Evolutionary conservation across 2,329 filamentous ascomycete genomes (phyloP).

Genomic region (Colletotrichum sp.): DNA sequence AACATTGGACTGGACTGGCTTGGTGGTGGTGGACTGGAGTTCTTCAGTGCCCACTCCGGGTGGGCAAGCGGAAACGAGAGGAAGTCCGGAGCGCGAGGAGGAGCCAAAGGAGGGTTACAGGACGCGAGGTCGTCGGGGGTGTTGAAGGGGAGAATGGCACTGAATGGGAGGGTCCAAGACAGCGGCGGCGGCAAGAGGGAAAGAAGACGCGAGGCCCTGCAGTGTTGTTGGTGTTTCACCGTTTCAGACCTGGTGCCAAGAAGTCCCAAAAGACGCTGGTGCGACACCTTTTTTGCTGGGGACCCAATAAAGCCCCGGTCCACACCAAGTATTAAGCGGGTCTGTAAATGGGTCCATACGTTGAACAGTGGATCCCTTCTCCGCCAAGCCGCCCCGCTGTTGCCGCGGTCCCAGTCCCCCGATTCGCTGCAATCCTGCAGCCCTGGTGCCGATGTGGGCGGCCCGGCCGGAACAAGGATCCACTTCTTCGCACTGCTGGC

Average conservation of each 20-base stretch:
- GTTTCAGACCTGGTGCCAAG: slow-evolving; percentile 18
- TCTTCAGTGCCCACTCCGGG: neutral
- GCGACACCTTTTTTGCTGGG: neutral
- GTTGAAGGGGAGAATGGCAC: neutral
- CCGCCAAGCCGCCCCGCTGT: neutral
- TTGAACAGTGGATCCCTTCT: neutral
- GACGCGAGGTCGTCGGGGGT: neutral
- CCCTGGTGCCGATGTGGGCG: slow-evolving; percentile 1
- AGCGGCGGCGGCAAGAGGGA: neutral
- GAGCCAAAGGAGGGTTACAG: neutral
- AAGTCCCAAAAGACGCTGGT: slow-evolving; percentile 6
- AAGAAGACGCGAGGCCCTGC: neutral
- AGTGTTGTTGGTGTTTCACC: slow-evolving; percentile 3
- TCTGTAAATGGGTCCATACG: neutral
- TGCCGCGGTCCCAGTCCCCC: neutral
- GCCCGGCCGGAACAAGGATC: neutral
- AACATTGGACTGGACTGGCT: neutral
- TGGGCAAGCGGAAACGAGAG: neutral
- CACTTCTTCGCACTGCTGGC: neutral
- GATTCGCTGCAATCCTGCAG: neutral
- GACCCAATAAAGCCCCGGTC: neutral
- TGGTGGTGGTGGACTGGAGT: neutral
- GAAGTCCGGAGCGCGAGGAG: neutral
- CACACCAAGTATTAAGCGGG: neutral
- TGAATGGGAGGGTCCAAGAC: neutral